Base-by-base conservation (phyloP, 1,284 basidiomycete species). In the Cryptococcus deneoformans region DNA sequence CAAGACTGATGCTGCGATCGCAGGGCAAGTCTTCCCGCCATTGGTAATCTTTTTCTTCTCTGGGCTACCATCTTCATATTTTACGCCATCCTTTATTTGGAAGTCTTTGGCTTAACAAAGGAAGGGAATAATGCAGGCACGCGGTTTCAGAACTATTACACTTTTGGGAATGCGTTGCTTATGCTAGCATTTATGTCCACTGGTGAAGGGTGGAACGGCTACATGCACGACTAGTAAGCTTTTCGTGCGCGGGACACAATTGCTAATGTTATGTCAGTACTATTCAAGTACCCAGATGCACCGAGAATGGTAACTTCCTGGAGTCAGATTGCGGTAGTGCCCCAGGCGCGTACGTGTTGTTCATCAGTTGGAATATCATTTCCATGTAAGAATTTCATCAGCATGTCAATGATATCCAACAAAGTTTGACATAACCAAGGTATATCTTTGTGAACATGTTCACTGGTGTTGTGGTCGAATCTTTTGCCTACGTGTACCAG, bases 361-460 rank as follows among this genome's bases (percentile, higher is more conserved):
- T 97, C 79, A 96, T 97, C 67, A 85, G 88, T 0, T 99, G 95
- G 95, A 98, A 98, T 73, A 80, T 99, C 43, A 81, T 98, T 50
- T 94, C 90, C 82, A 97, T 97, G 91, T 92, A 64, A 69, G 86
- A 70, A 42, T 54, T 59, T 37, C 38, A 10, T 38, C n/a, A 39
- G 48, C 43, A 35, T 16, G 24, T 42, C 36, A 34, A 16, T 12
- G n/a, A 43, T 46, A 16, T 55, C 4, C 6, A n/a, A 7, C 20
- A 6, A 12, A 14, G 42, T 38, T 38, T 10, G n/a, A 36, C 53
- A 40, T 20, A 39, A 9, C 0, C 16, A 55, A 71, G 92, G 91
- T 93, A 92, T 72, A 92, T 94, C 68, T 94, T 98, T 79, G 84
- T 92, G 66, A 96, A 96, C 80, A 87, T 94, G 85, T 93, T 93